Conservation (phyloP, 139 green algal species). For the Chlamydomonas sp. region DNA sequence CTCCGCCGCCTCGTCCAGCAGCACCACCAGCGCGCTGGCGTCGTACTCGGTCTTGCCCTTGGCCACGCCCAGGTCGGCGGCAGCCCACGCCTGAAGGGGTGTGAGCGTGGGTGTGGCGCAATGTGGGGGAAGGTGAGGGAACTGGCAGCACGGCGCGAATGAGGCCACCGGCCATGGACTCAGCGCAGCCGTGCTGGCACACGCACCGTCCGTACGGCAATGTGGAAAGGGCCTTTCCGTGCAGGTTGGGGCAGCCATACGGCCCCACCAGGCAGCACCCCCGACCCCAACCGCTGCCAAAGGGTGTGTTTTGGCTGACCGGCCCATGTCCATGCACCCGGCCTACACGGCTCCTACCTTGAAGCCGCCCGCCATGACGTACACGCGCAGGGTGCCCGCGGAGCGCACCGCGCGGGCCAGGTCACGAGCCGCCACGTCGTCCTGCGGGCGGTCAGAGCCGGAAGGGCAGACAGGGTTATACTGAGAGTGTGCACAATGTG, state of each 20-base stretch:
- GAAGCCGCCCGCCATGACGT: conserved; percentile 34
- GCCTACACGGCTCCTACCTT: neutral
- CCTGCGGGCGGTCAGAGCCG: neutral
- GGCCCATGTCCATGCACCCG: neutral
- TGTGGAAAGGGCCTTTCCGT: no score
- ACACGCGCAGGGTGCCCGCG: conserved; percentile 16
- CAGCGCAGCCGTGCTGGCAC: no score
- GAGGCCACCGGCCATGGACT: no score
- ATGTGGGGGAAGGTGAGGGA: neutral
- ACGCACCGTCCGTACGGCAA: no score
- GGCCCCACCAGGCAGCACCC: no score
- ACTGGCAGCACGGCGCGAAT: neutral
- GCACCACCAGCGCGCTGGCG: conserved; percentile 1
- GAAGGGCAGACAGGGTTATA: no score
- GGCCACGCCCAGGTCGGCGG: conserved; percentile 9
- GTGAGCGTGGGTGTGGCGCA: neutral
- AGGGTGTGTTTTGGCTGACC: no score
- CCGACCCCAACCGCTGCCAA: no score
- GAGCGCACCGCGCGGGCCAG: conserved; percentile 6
- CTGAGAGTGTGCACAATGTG: no score
- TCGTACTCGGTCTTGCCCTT: conserved; percentile 17
- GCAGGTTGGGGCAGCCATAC: no score
- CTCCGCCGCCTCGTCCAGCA: conserved; percentile 27
- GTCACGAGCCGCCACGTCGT: conserved; percentile 7
- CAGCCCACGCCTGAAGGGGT: conserved; percentile 8